phyloP scores from a whole-genome alignment of 2,329 filamentous ascomycete genomes.

The Nemania sp. region DNA sequence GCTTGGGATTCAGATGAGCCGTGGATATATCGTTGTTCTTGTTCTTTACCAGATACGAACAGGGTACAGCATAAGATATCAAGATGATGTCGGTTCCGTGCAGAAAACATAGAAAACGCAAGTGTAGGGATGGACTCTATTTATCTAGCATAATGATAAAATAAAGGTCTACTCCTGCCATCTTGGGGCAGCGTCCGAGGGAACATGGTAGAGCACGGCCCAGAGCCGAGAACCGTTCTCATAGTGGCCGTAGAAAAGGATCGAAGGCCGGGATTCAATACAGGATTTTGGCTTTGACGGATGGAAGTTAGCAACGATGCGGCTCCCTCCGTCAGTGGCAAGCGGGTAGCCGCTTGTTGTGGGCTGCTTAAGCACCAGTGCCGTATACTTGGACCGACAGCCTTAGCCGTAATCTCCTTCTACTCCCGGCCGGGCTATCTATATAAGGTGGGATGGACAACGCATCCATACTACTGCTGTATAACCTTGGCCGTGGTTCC shows the following conservation, averaged over 20 bases:
- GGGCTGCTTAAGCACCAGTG: constrained; percentile 6
- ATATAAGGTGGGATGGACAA: constrained; percentile 7
- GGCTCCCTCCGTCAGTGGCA: constrained; percentile 25
- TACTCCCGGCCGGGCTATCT: not conserved
- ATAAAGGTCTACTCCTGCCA: not conserved
- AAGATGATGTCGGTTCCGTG: not conserved
- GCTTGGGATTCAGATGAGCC: not conserved
- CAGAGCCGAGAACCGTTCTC: constrained; percentile 24
- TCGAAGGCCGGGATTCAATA: constrained; percentile 2
- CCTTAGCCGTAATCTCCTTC: constrained; percentile 18
- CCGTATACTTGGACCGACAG: constrained; percentile 25
- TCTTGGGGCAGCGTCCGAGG: not conserved
- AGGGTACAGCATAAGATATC: not conserved
- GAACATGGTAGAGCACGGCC: not conserved
- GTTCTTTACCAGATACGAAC: not conserved
- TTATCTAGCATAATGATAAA: constrained; percentile 8
- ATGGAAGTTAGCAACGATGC: not conserved
- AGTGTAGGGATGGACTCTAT: constrained; percentile 10
- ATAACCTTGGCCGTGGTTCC: not conserved
- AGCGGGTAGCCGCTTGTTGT: constrained; percentile 18
- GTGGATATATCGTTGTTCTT: not conserved
- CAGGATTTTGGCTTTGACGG: constrained; percentile 7
- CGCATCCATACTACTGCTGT: not conserved
- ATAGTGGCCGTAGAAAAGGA: not conserved
- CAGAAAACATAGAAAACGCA: not conserved